Evolutionary conservation across 306 rosid species (phyloP), one percentile per base, ranked within the genome.

Genomic region (Sechiopsis laciniata): DNA sequence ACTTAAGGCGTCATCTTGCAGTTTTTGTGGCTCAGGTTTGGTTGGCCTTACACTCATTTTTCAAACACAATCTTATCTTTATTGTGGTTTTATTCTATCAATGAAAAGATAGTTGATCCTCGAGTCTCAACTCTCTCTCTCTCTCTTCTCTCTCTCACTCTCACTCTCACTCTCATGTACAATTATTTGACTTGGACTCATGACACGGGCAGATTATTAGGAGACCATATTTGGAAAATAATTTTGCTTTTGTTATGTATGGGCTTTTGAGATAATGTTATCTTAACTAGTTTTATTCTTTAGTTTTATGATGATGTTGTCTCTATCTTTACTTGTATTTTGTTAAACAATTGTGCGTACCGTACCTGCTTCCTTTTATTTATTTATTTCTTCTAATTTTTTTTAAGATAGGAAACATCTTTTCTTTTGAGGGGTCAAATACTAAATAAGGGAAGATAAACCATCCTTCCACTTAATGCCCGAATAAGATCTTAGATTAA

Each of bases 1-100:
- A 71, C 88, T 83, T 94, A 74, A 84, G 89, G 79, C 74, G 54
- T 83, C 83, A 86, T 4, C 87, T 94, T 57, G 96, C 98, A 12
- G 77, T 84, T 46, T 90, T 94, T 83, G 80, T 90, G 82, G 97
- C 96, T 64, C 89, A 87, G 97, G 97, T 92, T 82, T 81, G 91
- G 59, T 78, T 73, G 21, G 14, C 37, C 32, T 29, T 79, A 45
- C 35, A 61, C 73, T 16, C 35, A 40, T 19, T 50, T 62, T 71
- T 62, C 15, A 22, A 64, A 37, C 14, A 5, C 50, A 21, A 68
- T 68, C 32, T 50, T 8, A 68, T 68, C 40, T 20, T 14, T 46
- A 20, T 68, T 48, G 73, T 21, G 73, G 57, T 68, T 48, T 21
- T 68, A 68, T 46, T 68, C 40, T 68, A 68, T 48, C 53, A 29